Evolutionary conservation across 1,139 yeast genomes (phyloP).

Genomic region (Pichia cactophila): DNA sequence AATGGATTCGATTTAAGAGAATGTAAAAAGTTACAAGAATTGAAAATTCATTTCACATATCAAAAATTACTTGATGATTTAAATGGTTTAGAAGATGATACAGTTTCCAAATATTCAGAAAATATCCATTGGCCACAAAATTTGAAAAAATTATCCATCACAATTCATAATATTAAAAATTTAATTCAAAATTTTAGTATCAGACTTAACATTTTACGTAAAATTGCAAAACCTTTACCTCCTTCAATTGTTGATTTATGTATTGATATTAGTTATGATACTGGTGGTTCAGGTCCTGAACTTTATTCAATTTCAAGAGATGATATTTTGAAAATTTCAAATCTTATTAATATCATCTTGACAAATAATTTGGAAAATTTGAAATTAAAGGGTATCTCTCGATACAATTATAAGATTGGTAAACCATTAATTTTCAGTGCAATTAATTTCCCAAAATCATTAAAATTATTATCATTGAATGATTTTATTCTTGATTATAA

Average conservation of each 20-base stretch:
- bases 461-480: constrained; percentile 22
- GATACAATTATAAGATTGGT: constrained; percentile 25
- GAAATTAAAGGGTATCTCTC: constrained; percentile 25
- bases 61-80: constrained; percentile 15
- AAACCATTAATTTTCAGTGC: constrained; percentile 25
- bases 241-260: constrained; percentile 23
- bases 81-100: not conserved
- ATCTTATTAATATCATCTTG: constrained; percentile 20
- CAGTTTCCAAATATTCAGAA: constrained; percentile 1
- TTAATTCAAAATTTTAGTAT: constrained; percentile 23
- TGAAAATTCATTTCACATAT: constrained; percentile 26
- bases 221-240: constrained; percentile 24
- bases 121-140: constrained; percentile 24
- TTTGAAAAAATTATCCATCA: constrained; percentile 22
- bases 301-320: constrained; percentile 23
- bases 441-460: constrained; percentile 23
- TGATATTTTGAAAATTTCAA: constrained; percentile 23
- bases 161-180: constrained; percentile 25
- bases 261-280: constrained; percentile 26
- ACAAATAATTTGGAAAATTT: constrained; percentile 22
- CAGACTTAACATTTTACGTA: constrained; percentile 22
- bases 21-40: constrained; percentile 22
- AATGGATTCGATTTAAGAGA: constrained; percentile 25
- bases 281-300: constrained; percentile 27
- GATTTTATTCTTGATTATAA: constrained; percentile 25